Evolutionary conservation across 2,329 filamentous ascomycete genomes (phyloP).

Genomic region (Juglanconis juglandina): DNA sequence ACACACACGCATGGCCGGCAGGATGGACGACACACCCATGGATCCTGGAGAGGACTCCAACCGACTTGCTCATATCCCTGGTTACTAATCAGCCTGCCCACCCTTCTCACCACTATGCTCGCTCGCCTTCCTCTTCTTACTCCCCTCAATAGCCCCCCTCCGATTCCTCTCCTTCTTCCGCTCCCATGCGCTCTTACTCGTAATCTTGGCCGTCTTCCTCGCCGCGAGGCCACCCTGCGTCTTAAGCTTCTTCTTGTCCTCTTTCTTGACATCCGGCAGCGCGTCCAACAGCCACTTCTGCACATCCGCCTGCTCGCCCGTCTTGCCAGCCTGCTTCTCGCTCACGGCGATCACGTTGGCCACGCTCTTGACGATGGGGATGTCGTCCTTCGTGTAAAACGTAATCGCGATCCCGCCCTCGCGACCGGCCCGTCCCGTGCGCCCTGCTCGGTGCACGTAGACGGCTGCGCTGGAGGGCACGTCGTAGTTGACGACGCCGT

Average conservation of each 20-base stretch:
- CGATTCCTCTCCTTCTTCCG: conserved; percentile 65
- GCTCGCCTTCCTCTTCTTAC: conserved; percentile 49
- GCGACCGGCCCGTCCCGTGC: conserved; percentile 84
- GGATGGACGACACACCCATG: no score
- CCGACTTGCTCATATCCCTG: not conserved
- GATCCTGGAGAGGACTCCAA: not conserved
- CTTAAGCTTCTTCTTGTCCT: conserved; percentile 78
- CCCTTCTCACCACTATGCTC: not conserved
- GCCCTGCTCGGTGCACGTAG: conserved; percentile 90
- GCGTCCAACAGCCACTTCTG: conserved; percentile 87
- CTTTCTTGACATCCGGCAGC: conserved; percentile 78
- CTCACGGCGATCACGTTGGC: conserved; percentile 87
- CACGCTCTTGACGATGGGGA: conserved; percentile 82
- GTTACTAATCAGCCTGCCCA: conserved; percentile 3
- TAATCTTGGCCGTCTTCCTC: conserved; percentile 66
- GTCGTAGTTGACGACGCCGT: conserved; percentile 96
- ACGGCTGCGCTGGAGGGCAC: conserved; percentile 85
- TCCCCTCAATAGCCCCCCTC: conserved; percentile 59
- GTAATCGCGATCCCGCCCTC: conserved; percentile 88
- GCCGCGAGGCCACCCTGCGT: conserved; percentile 71
- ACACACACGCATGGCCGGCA: no score
- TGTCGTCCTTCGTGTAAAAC: conserved; percentile 92
- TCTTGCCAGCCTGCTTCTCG: conserved; percentile 65
- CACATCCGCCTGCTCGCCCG: conserved; percentile 55
- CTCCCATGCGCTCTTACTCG: conserved; percentile 76